phyloP scores from a whole-genome alignment of 106 monocot species.

The Dendrobium chrysotoxum region DNA sequence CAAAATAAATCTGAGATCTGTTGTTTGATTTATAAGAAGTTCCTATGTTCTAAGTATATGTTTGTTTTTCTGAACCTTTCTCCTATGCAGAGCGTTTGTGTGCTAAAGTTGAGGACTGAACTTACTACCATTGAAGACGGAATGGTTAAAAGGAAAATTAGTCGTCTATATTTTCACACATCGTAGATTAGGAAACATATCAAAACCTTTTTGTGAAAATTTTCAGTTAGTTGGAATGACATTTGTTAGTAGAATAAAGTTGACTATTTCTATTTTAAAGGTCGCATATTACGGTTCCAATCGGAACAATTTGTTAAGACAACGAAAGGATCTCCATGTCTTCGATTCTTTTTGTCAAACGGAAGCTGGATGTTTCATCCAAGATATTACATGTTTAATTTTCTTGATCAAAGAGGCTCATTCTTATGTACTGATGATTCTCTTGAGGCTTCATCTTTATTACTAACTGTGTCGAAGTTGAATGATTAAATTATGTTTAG shows the following conservation, averaged over 20 bases:
- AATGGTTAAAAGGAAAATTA: neutral
- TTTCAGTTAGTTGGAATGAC: neutral
- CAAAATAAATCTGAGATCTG: neutral
- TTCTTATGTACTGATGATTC: no score
- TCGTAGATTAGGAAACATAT: neutral
- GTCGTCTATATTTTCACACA: no score
- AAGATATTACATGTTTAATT: neutral
- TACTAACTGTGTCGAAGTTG: no score
- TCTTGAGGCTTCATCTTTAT: no score
- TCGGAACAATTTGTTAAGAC: neutral
- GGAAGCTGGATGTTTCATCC: neutral
- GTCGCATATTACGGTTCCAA: neutral
- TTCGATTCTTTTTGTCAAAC: neutral
- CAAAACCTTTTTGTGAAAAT: neutral
- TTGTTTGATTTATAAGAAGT: no score
- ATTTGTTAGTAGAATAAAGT: neutral
- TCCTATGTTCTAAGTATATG: neutral
- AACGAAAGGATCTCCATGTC: neutral
- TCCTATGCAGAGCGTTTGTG: conserved; percentile 8
- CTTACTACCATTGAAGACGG: neutral
- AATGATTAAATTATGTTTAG: no score
- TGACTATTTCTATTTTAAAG: neutral
- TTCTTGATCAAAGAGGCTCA: no score
- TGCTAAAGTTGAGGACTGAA: neutral
- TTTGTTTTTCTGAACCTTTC: neutral